These are phyloP conservation scores for Cystobasidium tubakii DNA, from an alignment of 768 basidiomycete species.

Conservation along the genomic window DNA sequence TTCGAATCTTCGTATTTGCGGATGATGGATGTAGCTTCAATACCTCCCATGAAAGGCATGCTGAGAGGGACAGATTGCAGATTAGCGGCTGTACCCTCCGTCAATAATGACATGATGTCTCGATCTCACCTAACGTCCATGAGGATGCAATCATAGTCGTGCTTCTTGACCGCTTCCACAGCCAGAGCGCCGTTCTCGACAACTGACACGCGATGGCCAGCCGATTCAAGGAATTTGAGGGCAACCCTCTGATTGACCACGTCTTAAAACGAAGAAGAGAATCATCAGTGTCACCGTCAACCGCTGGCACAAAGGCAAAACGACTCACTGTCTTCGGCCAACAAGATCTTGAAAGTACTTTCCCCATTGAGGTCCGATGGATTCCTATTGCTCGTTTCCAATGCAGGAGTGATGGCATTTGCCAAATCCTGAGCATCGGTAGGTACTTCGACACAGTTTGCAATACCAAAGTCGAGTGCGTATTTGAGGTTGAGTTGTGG, in stretches of 20 bases:
- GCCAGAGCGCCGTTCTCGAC: constrained; percentile 95
- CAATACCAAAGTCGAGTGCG: constrained; percentile 66
- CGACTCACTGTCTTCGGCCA: constrained; percentile 75
- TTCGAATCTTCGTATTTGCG: constrained; percentile 73
- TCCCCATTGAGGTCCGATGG: constrained; percentile 80
- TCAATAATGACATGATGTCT: neutral
- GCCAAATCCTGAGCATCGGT: constrained; percentile 80
- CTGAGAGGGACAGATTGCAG: constrained; percentile 10
- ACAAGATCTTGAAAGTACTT: constrained; percentile 79
- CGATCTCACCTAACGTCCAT: constrained; percentile 54
- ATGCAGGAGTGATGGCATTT: constrained; percentile 82
- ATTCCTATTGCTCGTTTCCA: constrained; percentile 89
- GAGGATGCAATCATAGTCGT: constrained; percentile 50
- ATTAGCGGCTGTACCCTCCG: neutral
- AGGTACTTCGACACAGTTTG: constrained; percentile 87
- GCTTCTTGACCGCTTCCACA: constrained; percentile 79
- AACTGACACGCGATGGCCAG: constrained; percentile 90
- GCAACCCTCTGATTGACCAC: constrained; percentile 83
- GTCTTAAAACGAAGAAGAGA: constrained; percentile 19
- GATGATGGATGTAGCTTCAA: constrained; percentile 88
- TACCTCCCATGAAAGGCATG: constrained; percentile 97
- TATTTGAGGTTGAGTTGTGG: constrained; percentile 46
- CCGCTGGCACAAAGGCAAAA: neutral
- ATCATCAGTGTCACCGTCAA: neutral
- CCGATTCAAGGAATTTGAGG: constrained; percentile 91